A percentile compares a stretch with the other conserved stretches of the same genome.
Evolutionary conservation across 2,329 filamentous ascomycete genomes (phyloP).

Genomic region (Tricladium varicosporioides): DNA sequence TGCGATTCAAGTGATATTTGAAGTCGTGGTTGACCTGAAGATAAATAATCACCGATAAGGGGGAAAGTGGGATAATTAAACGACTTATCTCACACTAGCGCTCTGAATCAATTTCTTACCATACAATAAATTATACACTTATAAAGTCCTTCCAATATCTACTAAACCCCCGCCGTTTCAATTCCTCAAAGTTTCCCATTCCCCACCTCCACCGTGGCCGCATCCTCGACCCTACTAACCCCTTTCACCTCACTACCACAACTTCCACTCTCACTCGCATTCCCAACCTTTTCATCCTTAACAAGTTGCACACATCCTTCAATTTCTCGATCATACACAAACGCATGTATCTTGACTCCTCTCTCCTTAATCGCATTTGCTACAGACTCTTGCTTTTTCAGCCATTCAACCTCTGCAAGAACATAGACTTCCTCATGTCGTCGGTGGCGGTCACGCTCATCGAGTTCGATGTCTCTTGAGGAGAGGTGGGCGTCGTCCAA

Average conservation of each 20-base stretch:
- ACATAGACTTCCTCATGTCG: slow-evolving; percentile 64
- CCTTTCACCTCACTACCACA: not conserved
- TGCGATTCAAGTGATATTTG: too few relatives aligned
- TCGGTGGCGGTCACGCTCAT: slow-evolving; percentile 42
- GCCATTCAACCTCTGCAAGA: slow-evolving; percentile 50
- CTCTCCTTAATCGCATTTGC: slow-evolving; percentile 58
- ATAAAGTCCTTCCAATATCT: too few relatives aligned
- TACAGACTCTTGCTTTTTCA: slow-evolving; percentile 58
- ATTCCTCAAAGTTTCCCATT: too few relatives aligned
- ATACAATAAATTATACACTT: too few relatives aligned
- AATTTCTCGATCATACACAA: slow-evolving; percentile 58
- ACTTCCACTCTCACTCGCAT: not conserved
- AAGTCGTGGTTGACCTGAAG: too few relatives aligned
- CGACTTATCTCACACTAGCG: too few relatives aligned
- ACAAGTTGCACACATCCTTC: slow-evolving; percentile 53
- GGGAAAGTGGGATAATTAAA: too few relatives aligned
- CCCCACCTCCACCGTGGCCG: too few relatives aligned
- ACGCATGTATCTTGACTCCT: slow-evolving; percentile 59
- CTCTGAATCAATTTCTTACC: too few relatives aligned
- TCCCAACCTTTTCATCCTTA: slow-evolving; percentile 36
- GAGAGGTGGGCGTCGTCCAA: slow-evolving; percentile 14
- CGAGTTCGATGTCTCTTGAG: slow-evolving; percentile 3
- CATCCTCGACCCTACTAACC: too few relatives aligned
- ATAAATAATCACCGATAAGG: too few relatives aligned
- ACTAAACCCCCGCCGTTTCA: too few relatives aligned